A percentile compares a stretch with the other conserved stretches of the same genome.
Evolutionary conservation across 768 basidiomycete genomes (phyloP).

Genomic region (Galerina marginata): DNA sequence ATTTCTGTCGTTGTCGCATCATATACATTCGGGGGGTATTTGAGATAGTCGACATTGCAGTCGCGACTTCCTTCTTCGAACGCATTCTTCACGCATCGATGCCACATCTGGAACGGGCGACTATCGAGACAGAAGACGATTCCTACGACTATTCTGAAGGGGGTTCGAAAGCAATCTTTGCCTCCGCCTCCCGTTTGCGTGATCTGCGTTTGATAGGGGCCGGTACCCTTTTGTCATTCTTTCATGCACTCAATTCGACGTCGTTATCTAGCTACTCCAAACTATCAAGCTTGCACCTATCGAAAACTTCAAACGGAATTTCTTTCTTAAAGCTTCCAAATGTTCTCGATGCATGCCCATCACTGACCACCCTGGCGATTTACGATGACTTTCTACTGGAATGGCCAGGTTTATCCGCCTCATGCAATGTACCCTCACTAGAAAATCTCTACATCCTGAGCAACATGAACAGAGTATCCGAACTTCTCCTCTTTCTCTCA

Average conservation of each 20-base stretch:
- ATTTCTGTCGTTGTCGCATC: constrained; percentile 12
- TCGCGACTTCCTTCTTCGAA: neutral
- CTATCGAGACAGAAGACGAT: constrained; percentile 7
- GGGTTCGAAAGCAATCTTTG: neutral
- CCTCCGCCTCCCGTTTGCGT: neutral
- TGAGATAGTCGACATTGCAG: neutral
- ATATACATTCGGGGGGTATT: constrained; percentile 7
- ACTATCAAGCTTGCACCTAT: constrained; percentile 14
- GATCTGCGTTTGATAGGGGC: constrained; percentile 17
- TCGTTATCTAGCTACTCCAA: neutral
- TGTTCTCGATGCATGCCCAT: constrained; percentile 10
- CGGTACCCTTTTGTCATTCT: neutral
- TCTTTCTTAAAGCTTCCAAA: constrained; percentile 7
- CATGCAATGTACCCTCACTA: constrained; percentile 10
- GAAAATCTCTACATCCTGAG: constrained; percentile 18
- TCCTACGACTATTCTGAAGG: neutral
- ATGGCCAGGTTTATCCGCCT: neutral
- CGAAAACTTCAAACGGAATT: neutral
- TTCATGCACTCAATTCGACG: neutral
- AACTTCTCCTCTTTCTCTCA: constrained; percentile 19
- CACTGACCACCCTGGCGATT: constrained; percentile 10
- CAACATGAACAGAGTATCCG: constrained; percentile 23
- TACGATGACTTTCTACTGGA: constrained; percentile 20
- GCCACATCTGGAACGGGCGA: constrained; percentile 11
- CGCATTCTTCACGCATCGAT: constrained; percentile 1